Base-by-base conservation (phyloP, 2,329 filamentous ascomycete species). In the Fusarium udum region DNA sequence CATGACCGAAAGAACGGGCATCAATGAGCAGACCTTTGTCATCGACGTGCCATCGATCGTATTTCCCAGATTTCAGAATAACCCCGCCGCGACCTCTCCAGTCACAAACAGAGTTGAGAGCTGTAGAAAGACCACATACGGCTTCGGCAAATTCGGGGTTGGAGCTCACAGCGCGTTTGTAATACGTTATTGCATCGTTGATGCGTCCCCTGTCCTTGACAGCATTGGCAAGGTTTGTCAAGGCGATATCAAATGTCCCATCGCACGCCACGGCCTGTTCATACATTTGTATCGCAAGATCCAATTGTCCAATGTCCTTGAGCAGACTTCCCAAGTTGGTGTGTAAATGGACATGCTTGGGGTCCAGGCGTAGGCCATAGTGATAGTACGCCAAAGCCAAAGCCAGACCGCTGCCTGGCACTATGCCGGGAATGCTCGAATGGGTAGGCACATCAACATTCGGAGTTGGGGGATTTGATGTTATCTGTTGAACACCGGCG, bases 121-220 rank as follows among this genome's bases (percentile, higher is more conserved):
- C 95, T 66, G 97, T 98, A 4, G 95, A 95, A 59, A 99, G 87
- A 13, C 96, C 96, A 81, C 96, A 99, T 1, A 99, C 95, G 12
- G 96, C 96, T 83, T 99, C 96, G 3, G 96, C 94, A 83, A 99
- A 99, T 39, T 97, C 93, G 0, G 96, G 95, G 76, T 96, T 99
- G n/a, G 95, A 91, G 39, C 89, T 88, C 15, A 99, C 95, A 43
- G 96, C 96, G 72, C 95, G 90, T 78, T 91, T 93, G 84, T 99
- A 99, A 81, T 97, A 98, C 32, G 86, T 84, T 67, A 99, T 98
- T 3, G 96, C 96, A 80, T 99, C 96, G 64, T 91, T 93, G 74
- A 98, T 94, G 48, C 93, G 91, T 6, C 96, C 96, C 76, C 97
- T 94, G 80, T 99, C 96, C 82, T 99, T 99, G 74, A 99, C 95